Percentiles rank a stretch among this genome's conserved stretches.
These are phyloP conservation scores for Dactylellina haptotyla DNA, from an alignment of 2,329 filamentous ascomycete species.

Conservation along the genomic window DNA sequence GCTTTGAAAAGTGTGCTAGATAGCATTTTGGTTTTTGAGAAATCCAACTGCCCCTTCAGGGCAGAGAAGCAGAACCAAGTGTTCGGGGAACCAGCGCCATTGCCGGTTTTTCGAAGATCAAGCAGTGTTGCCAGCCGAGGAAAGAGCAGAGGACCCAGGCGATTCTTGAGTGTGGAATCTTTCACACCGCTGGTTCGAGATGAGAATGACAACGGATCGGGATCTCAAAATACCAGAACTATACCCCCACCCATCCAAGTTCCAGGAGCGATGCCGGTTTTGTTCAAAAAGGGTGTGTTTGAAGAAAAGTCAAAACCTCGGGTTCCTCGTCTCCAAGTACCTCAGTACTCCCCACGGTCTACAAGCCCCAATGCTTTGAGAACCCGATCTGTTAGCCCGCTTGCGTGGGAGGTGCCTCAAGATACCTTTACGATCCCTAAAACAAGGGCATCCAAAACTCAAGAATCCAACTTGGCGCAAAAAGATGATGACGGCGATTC, in stretches of 20 bases:
- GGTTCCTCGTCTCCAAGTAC: conserved; percentile 32
- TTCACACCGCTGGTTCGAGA: neutral
- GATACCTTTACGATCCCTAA: conserved; percentile 31
- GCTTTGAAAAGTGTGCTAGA: conserved; percentile 41
- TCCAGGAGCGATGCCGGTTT: conserved; percentile 21
- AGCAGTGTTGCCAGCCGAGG: conserved; percentile 33
- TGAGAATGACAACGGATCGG: conserved; percentile 14
- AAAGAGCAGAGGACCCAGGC: conserved; percentile 1
- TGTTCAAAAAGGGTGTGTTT: conserved; percentile 34
- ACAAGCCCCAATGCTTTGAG: conserved; percentile 5
- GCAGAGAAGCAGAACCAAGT: conserved; percentile 22
- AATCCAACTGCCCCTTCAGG: conserved; percentile 46
- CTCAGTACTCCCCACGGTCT: conserved; percentile 6
- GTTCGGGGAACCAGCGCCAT: conserved; percentile 40
- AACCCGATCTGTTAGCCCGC: conserved; percentile 35
- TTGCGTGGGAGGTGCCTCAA: conserved; percentile 13
- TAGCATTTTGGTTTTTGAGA: conserved; percentile 47
- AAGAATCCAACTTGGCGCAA: neutral
- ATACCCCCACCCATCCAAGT: conserved; percentile 3
- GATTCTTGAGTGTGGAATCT: conserved; percentile 23
- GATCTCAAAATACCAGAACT: conserved; percentile 1
- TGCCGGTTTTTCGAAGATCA: conserved; percentile 43
- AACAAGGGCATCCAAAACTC: neutral
- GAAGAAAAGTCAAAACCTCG: conserved; percentile 30
- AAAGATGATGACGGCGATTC: conserved; percentile 20